Evolutionary conservation across 768 basidiomycete genomes (phyloP), one percentile per base, ranked within the genome.

Genomic region (Lactifluus echinatus): DNA sequence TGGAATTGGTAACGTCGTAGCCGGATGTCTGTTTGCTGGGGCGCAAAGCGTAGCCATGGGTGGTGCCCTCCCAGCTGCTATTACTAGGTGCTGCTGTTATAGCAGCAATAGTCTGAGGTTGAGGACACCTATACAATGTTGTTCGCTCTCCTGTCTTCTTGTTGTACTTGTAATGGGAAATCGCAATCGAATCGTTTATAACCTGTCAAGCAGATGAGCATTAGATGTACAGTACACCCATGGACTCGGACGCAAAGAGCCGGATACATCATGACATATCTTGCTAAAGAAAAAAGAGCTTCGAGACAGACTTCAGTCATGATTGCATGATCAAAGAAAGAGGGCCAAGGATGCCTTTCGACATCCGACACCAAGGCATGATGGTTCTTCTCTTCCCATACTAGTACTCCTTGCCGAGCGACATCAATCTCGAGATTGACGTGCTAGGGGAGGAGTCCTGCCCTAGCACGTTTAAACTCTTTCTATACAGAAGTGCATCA

Each of bases 31-130:
- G 0, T 55, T 60, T 39, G 58, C 61, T 15, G 8, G 7, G 1
- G 40, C 31, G 3, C 61, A 62, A 39, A 55, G 53, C 31, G 28
- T 48, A 3, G 61, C 53, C 39, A 62, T 55, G 50, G 49, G 58
- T 10, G 53, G 58, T 6, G 53, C 40, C 4, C 8, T 55, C 1
- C 42, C 58, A 23, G 33, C 33, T 0, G 26, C 19, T 23, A 7
- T 60, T 12, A 43, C 34, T 31, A 17, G 37, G 19, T 8, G 28
- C 40, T 2, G 36, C 34, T 23, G 2, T 29, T 4, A 33, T 33
- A 1, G 31, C 31, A 31, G 4, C 6, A 8, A 43, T 23, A 1
- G 23, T 43, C 8, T 8, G 21, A 19, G 31, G 23, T 8, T n/a
- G n/a, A n/a, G n/a, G n/a, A n/a, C n/a, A n/a, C n/a, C n/a, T n/a